phyloP scores from a whole-genome alignment of 345 rosid species.

The Sonneratia alba region DNA sequence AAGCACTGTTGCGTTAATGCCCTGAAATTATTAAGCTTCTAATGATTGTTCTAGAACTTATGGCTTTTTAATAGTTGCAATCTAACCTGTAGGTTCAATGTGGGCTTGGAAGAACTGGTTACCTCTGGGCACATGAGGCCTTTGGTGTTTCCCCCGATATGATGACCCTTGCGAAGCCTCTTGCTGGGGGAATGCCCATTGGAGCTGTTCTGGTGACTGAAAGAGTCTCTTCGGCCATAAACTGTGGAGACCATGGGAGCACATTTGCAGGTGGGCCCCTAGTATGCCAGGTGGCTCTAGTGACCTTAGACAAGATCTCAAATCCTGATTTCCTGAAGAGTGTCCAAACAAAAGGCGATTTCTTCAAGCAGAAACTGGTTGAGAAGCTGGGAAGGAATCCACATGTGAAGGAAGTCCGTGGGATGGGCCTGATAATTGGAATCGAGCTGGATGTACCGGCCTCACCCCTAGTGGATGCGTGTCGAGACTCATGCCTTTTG shows the following conservation, averaged over 20 bases:
- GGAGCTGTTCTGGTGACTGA: conserved; percentile 75
- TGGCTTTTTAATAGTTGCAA: neutral
- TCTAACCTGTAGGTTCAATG: conserved; percentile 52
- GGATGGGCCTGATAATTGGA: conserved; percentile 71
- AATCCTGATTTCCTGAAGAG: conserved; percentile 63
- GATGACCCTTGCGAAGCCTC: conserved; percentile 94
- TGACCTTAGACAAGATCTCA: conserved; percentile 65
- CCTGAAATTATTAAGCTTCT: neutral
- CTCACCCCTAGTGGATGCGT: conserved; percentile 57
- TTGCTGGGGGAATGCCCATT: conserved; percentile 89
- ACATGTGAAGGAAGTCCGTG: conserved; percentile 80
- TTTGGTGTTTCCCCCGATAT: conserved; percentile 64
- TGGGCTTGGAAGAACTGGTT: conserved; percentile 75
- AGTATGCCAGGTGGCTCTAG: conserved; percentile 30
- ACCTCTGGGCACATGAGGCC: conserved; percentile 74
- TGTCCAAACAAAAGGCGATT: conserved; percentile 51
- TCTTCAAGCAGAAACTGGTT: conserved; percentile 45
- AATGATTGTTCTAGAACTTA: neutral
- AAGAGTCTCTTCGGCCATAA: conserved; percentile 61
- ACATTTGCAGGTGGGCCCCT: conserved; percentile 86
- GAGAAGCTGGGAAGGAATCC: conserved; percentile 54
- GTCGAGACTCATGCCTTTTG: conserved; percentile 61
- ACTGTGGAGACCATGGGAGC: conserved; percentile 79
- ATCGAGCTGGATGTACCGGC: conserved; percentile 67
- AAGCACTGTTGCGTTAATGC: neutral